phyloP scores from a whole-genome alignment of 257 asterid genomes.

The Scutellaria galericulata region DNA sequence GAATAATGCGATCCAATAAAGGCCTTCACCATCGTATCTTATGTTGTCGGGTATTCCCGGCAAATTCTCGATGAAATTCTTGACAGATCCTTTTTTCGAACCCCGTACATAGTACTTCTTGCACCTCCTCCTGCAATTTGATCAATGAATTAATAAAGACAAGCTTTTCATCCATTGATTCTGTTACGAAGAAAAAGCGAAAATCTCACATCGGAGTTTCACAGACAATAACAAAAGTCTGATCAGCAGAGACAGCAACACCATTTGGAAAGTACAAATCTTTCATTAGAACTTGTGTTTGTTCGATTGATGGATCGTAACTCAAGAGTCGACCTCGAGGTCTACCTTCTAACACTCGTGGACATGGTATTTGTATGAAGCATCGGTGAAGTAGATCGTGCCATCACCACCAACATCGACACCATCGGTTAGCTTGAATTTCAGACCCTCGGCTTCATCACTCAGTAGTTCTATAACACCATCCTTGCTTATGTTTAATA shows the following conservation, averaged over 20 bases:
- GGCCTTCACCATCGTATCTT: constrained; percentile 82
- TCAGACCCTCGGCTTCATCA: constrained; percentile 75
- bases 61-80: constrained; percentile 61
- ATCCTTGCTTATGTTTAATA: constrained; percentile 62
- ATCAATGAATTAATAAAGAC: not conserved
- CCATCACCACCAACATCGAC: constrained; percentile 72
- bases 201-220: constrained; percentile 68
- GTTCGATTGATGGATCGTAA: constrained; percentile 71
- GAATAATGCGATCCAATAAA: constrained; percentile 70
- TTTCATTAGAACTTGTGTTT: constrained; percentile 53
- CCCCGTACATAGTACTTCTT: constrained; percentile 65
- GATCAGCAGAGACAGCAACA: constrained; percentile 68
- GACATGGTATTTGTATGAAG: constrained; percentile 56
- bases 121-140: constrained; percentile 65
- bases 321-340: constrained; percentile 80
- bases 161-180: too few relatives aligned
- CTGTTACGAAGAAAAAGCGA: too few relatives aligned
- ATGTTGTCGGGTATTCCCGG: constrained; percentile 93
- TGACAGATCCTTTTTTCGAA: constrained; percentile 58
- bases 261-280: constrained; percentile 84
- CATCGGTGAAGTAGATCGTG: constrained; percentile 79
- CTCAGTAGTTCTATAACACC: constrained; percentile 60
- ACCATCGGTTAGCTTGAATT: constrained; percentile 73
- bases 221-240: constrained; percentile 65
- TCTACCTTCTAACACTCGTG: constrained; percentile 58